Conservation (phyloP, 2,329 filamentous ascomycete genomes). For the Clonostachys rosea region DNA sequence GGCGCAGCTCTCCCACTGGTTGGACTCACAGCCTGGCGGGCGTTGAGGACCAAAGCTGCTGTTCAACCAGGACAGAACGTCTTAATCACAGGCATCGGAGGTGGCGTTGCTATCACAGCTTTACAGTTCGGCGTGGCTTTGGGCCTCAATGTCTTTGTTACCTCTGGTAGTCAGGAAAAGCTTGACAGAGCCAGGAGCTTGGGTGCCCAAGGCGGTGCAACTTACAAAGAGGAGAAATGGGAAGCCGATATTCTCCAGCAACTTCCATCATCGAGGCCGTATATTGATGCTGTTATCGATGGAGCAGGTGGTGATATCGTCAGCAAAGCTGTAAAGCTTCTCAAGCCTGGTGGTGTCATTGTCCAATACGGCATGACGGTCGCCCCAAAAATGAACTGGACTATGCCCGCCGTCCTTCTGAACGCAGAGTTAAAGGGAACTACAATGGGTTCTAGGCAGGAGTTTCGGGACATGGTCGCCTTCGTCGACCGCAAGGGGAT, state of each 20-base stretch:
- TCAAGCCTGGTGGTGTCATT: constrained; percentile 83
- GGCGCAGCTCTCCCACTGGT: constrained; percentile 82
- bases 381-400: constrained; percentile 78
- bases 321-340: constrained; percentile 57
- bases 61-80: constrained; percentile 65
- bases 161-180: constrained; percentile 70
- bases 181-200: constrained; percentile 65
- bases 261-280: constrained; percentile 62
- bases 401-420: constrained; percentile 77
- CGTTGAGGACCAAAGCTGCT: constrained; percentile 73
- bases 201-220: constrained; percentile 78
- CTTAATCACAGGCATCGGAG: constrained; percentile 86
- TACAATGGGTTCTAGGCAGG: constrained; percentile 87
- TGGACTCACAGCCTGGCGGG: constrained; percentile 84
- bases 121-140: constrained; percentile 73
- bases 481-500: constrained; percentile 75
- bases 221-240: constrained; percentile 76
- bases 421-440: constrained; percentile 83
- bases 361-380: constrained; percentile 89
- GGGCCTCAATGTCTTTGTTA: constrained; percentile 78
- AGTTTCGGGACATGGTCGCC: constrained; percentile 86
- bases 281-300: constrained; percentile 80
- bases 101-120: constrained; percentile 81
- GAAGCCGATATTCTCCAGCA: constrained; percentile 65
- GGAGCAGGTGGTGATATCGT: constrained; percentile 86